These are phyloP conservation scores for Crotalaria pallida DNA, from an alignment of 306 rosid species.

Conservation along the genomic window DNA sequence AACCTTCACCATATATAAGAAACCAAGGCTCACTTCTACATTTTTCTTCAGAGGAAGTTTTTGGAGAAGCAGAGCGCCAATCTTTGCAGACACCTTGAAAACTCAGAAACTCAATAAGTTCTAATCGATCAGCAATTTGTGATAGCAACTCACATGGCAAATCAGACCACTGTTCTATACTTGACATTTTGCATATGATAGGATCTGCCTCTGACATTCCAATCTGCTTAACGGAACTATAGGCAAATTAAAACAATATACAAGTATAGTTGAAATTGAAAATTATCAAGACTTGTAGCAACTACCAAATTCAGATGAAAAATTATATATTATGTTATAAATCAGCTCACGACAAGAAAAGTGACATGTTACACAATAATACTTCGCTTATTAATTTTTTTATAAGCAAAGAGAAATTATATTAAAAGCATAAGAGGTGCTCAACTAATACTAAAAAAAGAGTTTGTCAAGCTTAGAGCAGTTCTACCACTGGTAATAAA, in stretches of 20 bases:
- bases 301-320: not conserved
- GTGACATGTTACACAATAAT: too few species aligned
- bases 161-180: slow-evolving; percentile 11
- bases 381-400: too few species aligned
- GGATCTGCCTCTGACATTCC: not conserved
- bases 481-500: too few species aligned
- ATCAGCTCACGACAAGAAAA: too few species aligned
- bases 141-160: slow-evolving; percentile 18
- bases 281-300: not conserved
- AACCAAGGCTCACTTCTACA: slow-evolving; percentile 21
- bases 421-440: too few species aligned
- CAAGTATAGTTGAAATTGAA: not conserved
- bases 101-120: slow-evolving; percentile 9
- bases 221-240: not conserved
- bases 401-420: too few species aligned
- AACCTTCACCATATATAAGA: slow-evolving; percentile 4
- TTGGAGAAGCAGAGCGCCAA: slow-evolving; percentile 22
- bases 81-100: slow-evolving; percentile 32
- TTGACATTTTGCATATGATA: not conserved
- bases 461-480: too few species aligned
- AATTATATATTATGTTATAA: too few species aligned
- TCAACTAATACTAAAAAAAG: too few species aligned
- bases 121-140: not conserved
- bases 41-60: not conserved
- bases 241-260: too few species aligned